Evolutionary conservation across 305 asterid species (phyloP), one percentile per base, ranked within the genome.

Genomic region (Monarda citriodora): DNA sequence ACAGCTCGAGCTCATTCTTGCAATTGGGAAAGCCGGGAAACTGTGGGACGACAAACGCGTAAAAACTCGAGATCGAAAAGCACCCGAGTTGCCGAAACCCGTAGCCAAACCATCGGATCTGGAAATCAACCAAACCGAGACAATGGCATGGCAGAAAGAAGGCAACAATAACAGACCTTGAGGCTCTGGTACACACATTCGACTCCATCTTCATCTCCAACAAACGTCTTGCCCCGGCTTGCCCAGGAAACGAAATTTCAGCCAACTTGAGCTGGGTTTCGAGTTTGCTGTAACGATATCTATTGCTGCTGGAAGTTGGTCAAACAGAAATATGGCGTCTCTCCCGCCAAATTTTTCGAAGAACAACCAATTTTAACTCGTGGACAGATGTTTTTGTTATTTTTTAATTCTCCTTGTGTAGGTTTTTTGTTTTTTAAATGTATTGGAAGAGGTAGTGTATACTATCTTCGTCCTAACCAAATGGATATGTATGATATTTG

Each of bases 1-100:
- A 73, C 98, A 91, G 73, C 88, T 91, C 2, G 90, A 91, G 64
- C 86, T 88, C 64, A 84, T 91, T 72, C 87, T 91, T 61, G 94
- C 95, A 47, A 76, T 91, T 7, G 91, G 76, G 41, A 85, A 82
- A 77, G 79, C 78, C 23, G 82, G 89, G 49, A 91, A 86, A 68
- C 68, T 83, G 67, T 82, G 77, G 82, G 89, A 82, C 48, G 47
- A 76, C 71, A 74, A 77, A 56, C 71, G 17, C 3, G 78, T 42
- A 59, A 77, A 68, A 47, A 51, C 12, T 59, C 77, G 41, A 45
- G 76, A 70, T 18, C 47, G 37, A 48, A 65, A 72, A 58, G 49
- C 82, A 63, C 20, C 65, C 16, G 64, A 61, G 10, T 12, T 82
- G 51, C 55, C 80, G 66, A 73, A 65, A 56, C 57, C 77, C 20